Percentiles rank a stretch among this genome's conserved stretches.
Conservation (phyloP, 2,329 filamentous ascomycete species). For the Clonostachys sp. region DNA sequence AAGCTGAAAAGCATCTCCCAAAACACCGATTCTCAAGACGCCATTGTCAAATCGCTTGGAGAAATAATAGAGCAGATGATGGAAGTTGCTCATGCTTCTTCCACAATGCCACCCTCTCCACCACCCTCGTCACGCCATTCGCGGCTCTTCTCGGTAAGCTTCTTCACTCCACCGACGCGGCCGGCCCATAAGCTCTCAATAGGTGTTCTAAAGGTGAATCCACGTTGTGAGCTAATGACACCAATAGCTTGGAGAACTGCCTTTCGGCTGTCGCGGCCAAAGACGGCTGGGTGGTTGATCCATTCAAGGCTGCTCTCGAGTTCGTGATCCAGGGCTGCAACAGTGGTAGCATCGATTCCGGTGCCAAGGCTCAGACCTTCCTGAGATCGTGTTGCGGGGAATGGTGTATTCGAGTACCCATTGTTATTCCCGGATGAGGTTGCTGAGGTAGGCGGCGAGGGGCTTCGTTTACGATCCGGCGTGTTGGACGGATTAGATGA, state of each 20-base stretch:
- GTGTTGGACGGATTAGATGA: slow-evolving; percentile 39
- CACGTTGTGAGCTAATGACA: slow-evolving; percentile 90
- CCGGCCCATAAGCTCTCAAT: slow-evolving; percentile 87
- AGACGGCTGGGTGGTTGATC: slow-evolving; percentile 96
- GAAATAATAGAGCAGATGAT: background rate
- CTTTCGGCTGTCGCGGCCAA: slow-evolving; percentile 89
- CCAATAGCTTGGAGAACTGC: slow-evolving; percentile 94
- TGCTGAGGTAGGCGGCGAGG: slow-evolving; percentile 47
- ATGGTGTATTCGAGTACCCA: slow-evolving; percentile 32
- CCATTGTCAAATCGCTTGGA: too few species aligned
- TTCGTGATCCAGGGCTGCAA: slow-evolving; percentile 84
- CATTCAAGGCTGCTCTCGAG: slow-evolving; percentile 89
- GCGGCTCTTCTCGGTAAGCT: slow-evolving; percentile 75
- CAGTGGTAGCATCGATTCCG: slow-evolving; percentile 79
- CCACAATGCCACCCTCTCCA: slow-evolving; percentile 62
- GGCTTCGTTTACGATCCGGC: slow-evolving; percentile 50
- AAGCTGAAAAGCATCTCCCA: background rate
- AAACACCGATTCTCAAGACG: too few species aligned
- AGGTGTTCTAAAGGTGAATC: slow-evolving; percentile 87
- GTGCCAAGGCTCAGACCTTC: slow-evolving; percentile 57
- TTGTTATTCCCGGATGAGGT: slow-evolving; percentile 31
- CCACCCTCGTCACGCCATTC: slow-evolving; percentile 89
- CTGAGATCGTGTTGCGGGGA: slow-evolving; percentile 47
- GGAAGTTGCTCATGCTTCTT: slow-evolving; percentile 42
- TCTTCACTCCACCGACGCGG: slow-evolving; percentile 75